phyloP scores from a whole-genome alignment of 1,139 yeast species.

The Cylindricascospora bacillispora region DNA sequence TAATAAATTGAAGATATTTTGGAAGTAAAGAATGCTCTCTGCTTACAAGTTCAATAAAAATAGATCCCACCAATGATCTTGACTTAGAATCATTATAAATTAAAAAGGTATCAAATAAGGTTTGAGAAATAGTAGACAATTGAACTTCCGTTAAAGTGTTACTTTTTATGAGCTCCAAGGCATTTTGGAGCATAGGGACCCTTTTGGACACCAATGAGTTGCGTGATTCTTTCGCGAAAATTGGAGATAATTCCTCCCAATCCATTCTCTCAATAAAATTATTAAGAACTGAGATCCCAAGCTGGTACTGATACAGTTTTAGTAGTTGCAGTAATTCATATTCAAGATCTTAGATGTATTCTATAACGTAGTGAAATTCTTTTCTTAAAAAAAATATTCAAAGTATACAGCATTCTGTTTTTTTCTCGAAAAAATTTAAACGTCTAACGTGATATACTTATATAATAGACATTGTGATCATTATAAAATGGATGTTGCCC shows the following conservation, averaged over 20 bases:
- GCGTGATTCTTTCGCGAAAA: slow-evolving; percentile 10
- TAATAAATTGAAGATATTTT: slow-evolving; percentile 31
- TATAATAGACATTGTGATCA: too few relatives aligned
- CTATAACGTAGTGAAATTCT: too few relatives aligned
- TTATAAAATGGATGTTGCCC: too few relatives aligned
- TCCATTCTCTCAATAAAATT: too few relatives aligned
- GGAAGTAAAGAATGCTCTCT: slow-evolving; percentile 28
- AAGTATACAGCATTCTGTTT: too few relatives aligned
- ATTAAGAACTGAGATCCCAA: too few relatives aligned
- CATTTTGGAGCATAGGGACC: slow-evolving; percentile 11
- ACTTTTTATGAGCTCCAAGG: slow-evolving; percentile 8
- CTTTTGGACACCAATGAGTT: slow-evolving; percentile 13
- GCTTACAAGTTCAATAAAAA: slow-evolving; percentile 29
- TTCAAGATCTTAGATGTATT: too few relatives aligned
- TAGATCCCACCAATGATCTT: slow-evolving; percentile 30
- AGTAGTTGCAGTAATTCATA: too few relatives aligned
- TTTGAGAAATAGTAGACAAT: slow-evolving; percentile 13
- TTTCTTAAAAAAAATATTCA: too few relatives aligned
- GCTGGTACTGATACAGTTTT: too few relatives aligned
- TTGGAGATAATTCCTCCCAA: slow-evolving; percentile 15
- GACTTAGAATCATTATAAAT: slow-evolving; percentile 39
- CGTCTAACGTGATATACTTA: too few relatives aligned
- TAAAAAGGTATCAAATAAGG: slow-evolving; percentile 30
- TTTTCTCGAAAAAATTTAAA: too few relatives aligned
- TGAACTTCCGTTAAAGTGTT: slow-evolving; percentile 14